Conservation (phyloP, 495 filamentous ascomycete species). For the Podospora fimiseda region DNA sequence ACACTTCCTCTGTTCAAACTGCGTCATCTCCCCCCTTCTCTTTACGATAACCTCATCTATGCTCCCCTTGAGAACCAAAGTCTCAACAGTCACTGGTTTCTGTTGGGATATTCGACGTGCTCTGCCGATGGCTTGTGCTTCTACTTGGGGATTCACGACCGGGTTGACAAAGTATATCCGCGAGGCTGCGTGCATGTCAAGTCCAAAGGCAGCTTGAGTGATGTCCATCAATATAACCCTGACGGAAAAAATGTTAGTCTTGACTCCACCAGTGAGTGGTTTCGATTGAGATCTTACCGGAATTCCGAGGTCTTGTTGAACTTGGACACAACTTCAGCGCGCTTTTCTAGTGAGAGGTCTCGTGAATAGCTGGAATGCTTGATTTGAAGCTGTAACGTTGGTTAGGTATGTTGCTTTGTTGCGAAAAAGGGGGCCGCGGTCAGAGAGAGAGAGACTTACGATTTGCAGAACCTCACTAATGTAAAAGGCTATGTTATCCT, state of each 20-base stretch:
- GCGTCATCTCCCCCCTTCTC: constrained; percentile 69
- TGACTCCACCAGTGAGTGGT: background rate
- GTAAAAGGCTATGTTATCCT: constrained; percentile 75
- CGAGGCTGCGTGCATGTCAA: constrained; percentile 75
- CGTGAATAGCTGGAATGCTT: constrained; percentile 80
- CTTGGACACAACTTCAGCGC: constrained; percentile 64
- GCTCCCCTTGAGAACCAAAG: constrained; percentile 71
- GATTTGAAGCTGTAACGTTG: constrained; percentile 49
- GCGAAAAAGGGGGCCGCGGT: too few relatives aligned
- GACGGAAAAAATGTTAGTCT: constrained; percentile 20
- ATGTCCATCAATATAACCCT: constrained; percentile 88
- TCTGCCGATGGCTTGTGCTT: constrained; percentile 88
- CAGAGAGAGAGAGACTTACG: too few relatives aligned
- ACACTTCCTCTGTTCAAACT: constrained; percentile 61
- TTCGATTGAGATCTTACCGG: constrained; percentile 20
- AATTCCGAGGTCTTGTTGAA: constrained; percentile 64
- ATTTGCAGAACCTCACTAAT: constrained; percentile 77
- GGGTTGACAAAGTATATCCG: constrained; percentile 91
- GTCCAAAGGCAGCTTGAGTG: constrained; percentile 75
- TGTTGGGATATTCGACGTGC: constrained; percentile 84
- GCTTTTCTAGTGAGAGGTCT: constrained; percentile 48
- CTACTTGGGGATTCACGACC: constrained; percentile 75
- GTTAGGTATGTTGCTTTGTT: too few relatives aligned
- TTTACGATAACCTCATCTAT: constrained; percentile 81
- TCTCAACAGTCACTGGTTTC: constrained; percentile 77